Conservation (phyloP, 2,329 filamentous ascomycete species). For the Eutypa lata region DNA sequence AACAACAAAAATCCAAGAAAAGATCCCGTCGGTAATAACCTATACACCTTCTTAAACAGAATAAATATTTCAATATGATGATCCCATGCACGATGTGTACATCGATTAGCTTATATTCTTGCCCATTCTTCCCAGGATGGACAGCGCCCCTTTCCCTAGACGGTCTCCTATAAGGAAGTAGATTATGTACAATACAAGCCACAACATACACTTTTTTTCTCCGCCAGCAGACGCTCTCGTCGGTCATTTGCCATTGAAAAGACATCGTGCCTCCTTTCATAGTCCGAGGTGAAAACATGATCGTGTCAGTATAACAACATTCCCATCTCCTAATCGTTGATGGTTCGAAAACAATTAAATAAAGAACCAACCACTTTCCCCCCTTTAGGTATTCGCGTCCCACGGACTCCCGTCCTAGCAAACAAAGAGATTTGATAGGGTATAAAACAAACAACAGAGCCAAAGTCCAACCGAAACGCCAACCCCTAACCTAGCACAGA, state of each 20-base stretch:
- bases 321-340: slow-evolving; percentile 14
- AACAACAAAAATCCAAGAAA: background rate
- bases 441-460: slow-evolving; percentile 36
- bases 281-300: background rate
- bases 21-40: background rate
- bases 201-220: background rate
- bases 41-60: too few species aligned
- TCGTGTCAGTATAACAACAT: slow-evolving; percentile 15
- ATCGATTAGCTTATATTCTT: background rate
- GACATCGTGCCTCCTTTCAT: background rate
- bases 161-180: too few species aligned
- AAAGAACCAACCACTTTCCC: slow-evolving; percentile 21
- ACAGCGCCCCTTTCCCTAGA: background rate
- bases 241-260: background rate
- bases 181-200: background rate
- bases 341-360: slow-evolving; percentile 16
- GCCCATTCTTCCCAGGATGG: background rate
- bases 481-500: background rate
- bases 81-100: background rate
- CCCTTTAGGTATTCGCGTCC: slow-evolving; percentile 27
- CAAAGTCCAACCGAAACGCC: slow-evolving; percentile 28
- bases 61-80: background rate
- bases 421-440: slow-evolving; percentile 36
- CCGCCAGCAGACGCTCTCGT: background rate
- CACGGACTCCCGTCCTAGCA: slow-evolving; percentile 27